Percentiles rank a stretch among this genome's conserved stretches.
phyloP scores from a whole-genome alignment of 2,329 filamentous ascomycete genomes.

The Arthrinium phaeospermum region DNA sequence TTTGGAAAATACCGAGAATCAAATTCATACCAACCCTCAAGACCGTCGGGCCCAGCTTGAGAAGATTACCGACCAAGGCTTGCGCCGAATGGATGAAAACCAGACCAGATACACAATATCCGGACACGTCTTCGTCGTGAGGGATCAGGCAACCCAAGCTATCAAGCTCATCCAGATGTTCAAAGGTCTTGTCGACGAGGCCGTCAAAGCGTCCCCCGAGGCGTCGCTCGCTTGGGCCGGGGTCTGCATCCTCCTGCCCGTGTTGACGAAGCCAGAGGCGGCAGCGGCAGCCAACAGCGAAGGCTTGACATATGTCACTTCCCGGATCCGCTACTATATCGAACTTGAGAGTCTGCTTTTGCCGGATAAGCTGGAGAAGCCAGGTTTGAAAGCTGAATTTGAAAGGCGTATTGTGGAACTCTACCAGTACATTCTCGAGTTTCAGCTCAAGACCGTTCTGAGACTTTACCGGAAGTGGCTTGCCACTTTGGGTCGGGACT shows the following conservation, averaged over 20 bases:
- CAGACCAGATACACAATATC: background rate
- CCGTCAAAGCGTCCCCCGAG: slow-evolving; percentile 38
- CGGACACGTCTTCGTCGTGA: background rate
- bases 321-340: slow-evolving; percentile 40
- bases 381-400: slow-evolving; percentile 26
- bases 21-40: background rate
- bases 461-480: slow-evolving; percentile 35
- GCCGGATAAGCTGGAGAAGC: slow-evolving; percentile 17
- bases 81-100: background rate
- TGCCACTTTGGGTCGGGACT: slow-evolving; percentile 25
- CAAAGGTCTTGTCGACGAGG: slow-evolving; percentile 23
- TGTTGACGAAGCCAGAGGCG: slow-evolving; percentile 39
- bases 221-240: slow-evolving; percentile 42
- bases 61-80: background rate
- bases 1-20: too few relatives aligned
- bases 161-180: background rate
- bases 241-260: slow-evolving; percentile 43
- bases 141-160: background rate
- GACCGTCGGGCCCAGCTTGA: background rate
- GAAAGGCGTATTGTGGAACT: slow-evolving; percentile 32
- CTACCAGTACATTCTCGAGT: slow-evolving; percentile 42
- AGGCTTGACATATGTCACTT: slow-evolving; percentile 42
- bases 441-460: slow-evolving; percentile 42
- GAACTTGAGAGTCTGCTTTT: slow-evolving; percentile 36
- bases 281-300: slow-evolving; percentile 38